phyloP scores from a whole-genome alignment of 2,329 filamentous ascomycete genomes.

The Xylaria sp. region DNA sequence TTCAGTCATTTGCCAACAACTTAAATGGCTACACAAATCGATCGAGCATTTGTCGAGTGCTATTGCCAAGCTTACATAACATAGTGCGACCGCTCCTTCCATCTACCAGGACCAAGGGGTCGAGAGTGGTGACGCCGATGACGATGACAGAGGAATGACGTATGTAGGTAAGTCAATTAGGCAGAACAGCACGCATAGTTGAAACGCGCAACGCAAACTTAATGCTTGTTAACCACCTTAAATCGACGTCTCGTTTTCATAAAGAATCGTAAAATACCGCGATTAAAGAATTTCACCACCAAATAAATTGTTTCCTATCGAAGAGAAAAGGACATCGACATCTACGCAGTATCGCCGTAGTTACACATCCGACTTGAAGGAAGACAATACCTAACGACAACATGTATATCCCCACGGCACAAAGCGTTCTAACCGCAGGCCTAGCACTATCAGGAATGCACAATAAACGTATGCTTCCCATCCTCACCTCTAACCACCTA shows the following conservation, averaged over 20 bases:
- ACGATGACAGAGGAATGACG: slow-evolving; percentile 1
- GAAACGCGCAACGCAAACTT: neutral
- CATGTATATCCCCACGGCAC: slow-evolving; percentile 48
- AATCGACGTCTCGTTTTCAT: neutral
- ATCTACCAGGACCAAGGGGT: neutral
- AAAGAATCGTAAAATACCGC: neutral
- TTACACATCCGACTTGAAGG: neutral
- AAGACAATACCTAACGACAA: neutral
- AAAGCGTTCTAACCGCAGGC: slow-evolving; percentile 46
- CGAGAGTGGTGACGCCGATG: slow-evolving; percentile 7
- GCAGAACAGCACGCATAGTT: neutral
- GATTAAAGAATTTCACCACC: neutral
- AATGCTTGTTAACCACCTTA: neutral
- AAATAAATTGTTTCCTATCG: neutral
- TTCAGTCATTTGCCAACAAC: neutral
- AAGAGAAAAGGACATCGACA: neutral
- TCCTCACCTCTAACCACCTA: neutral
- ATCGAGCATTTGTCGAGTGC: neutral
- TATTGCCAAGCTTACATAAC: neutral
- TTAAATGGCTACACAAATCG: neutral
- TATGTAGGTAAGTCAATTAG: neutral
- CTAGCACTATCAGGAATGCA: slow-evolving; percentile 44
- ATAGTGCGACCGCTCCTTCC: neutral
- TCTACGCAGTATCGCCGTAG: neutral
- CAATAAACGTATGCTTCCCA: slow-evolving; percentile 39